Base-by-base conservation (phyloP, 2,329 filamentous ascomycete genomes). In the Cladobotryum mycophilum region DNA sequence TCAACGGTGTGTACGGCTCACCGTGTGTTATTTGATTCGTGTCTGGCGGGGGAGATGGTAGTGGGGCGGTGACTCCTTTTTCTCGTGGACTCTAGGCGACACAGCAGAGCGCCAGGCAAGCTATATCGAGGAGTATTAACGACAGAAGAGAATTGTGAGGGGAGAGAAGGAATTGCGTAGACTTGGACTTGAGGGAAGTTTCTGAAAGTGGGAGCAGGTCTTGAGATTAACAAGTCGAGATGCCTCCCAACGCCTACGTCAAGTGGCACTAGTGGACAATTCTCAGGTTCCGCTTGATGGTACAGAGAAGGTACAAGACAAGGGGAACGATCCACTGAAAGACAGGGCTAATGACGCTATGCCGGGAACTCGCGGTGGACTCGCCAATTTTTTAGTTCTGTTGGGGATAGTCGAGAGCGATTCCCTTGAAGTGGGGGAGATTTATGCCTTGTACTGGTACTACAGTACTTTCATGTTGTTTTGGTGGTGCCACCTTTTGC, bases 341-440 rank as follows among this genome's bases (percentile, higher is more conserved):
- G 25, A 30, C 25, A 30, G 25, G 25, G 25, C 25, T 41, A 41
- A 45, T 44, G 43, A 47, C 44, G 38, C 34, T 41, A 45, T 50
- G 44, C 40, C 48, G 48, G 52, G 54, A 51, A 48, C 48, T 53
- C 41, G 37, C 30, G 49, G 44, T 45, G 45, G 53, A 53, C 55
- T 55, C 55, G 53, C 56, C 56, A 59, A 58, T 20, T 45, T 58
- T 70, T 68, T 67, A 66, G 67, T 68, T 69, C 65, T 70, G 65
- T 71, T 73, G 69, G 70, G 70, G 70, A 70, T 64, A 56, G 56
- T 52, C 49, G 30, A 48, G 50, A 49, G 48, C 41, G 25, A 30
- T 48, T 52, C 49, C 49, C 49, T 41, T 47, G 36, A 38, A 38
- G 36, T 38, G 17, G 14, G 14, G 25, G 25, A 30, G 25, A 30